Percentiles rank a stretch among this genome's conserved stretches.
These are phyloP conservation scores for Serendipita sp. DNA, from an alignment of 768 basidiomycete species.

Conservation along the genomic window DNA sequence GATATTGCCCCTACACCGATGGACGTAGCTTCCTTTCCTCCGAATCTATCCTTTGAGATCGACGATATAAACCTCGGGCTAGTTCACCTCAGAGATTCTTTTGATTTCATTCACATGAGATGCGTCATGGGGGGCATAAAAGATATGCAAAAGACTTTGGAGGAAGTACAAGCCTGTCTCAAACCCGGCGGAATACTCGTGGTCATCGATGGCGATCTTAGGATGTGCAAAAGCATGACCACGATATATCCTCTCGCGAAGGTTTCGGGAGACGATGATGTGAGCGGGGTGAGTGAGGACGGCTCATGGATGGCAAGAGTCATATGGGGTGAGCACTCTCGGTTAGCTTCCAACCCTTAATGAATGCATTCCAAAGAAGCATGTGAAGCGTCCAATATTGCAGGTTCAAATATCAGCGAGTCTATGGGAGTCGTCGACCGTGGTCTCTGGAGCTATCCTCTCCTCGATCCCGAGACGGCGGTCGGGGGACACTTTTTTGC, in stretches of 20 bases:
- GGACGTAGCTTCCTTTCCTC: not conserved
- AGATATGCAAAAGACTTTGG: not conserved
- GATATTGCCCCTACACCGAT: not conserved
- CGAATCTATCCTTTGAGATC: not conserved
- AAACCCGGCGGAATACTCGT: constrained; percentile 7
- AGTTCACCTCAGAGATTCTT: not conserved
- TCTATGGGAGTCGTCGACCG: not conserved
- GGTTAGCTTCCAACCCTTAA: not conserved
- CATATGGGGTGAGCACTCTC: not conserved
- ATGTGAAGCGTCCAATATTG: not conserved
- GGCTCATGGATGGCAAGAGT: not conserved
- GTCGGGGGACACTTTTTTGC: not conserved
- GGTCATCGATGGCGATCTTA: not conserved
- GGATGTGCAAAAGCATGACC: not conserved
- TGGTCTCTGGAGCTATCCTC: not conserved
- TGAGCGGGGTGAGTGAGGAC: not conserved
- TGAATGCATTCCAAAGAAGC: not conserved
- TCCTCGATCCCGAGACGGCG: not conserved
- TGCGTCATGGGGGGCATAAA: not conserved
- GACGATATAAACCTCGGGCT: not conserved
- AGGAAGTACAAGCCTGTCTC: constrained; percentile 4
- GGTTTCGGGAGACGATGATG: not conserved
- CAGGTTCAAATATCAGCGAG: not conserved
- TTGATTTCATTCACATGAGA: not conserved
- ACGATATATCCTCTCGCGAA: not conserved